phyloP scores from a whole-genome alignment of 495 filamentous ascomycete genomes.

The Lasiosphaeria hispida region DNA sequence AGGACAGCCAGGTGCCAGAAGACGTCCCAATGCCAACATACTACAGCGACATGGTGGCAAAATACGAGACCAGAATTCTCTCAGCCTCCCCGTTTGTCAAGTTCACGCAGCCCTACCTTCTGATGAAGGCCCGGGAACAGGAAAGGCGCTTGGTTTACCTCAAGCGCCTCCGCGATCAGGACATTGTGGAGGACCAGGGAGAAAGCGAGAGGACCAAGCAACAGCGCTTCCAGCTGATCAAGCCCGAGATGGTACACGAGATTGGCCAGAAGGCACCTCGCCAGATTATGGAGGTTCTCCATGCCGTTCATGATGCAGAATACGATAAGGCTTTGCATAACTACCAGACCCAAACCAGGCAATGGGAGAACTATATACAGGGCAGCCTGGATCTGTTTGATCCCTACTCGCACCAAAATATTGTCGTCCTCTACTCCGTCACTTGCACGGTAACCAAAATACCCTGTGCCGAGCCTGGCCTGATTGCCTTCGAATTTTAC shows the following conservation, averaged over 20 bases:
- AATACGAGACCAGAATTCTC: conserved; percentile 87
- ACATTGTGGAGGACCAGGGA: conserved; percentile 55
- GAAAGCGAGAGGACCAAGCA: conserved; percentile 58
- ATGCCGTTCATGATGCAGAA: conserved; percentile 92
- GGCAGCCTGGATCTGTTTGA: conserved; percentile 85
- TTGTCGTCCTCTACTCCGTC: conserved; percentile 89
- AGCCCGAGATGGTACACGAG: conserved; percentile 89
- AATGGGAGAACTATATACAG: conserved; percentile 91
- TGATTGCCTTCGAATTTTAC: conserved; percentile 86
- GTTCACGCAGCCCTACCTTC: conserved; percentile 87
- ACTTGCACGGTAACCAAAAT: conserved; percentile 89
- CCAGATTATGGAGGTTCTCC: conserved; percentile 87
- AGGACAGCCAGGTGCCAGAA: conserved; percentile 67
- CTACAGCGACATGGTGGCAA: conserved; percentile 90
- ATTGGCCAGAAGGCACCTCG: conserved; percentile 71
- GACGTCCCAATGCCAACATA: conserved; percentile 87
- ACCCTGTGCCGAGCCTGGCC: conserved; percentile 84
- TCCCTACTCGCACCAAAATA: conserved; percentile 90
- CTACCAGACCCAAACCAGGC: conserved; percentile 88
- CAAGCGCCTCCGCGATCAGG: conserved; percentile 76
- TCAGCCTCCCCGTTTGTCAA: conserved; percentile 95
- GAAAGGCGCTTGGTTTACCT: conserved; percentile 79
- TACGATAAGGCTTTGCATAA: conserved; percentile 93
- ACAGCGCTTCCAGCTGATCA: conserved; percentile 82
- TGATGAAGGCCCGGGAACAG: conserved; percentile 88